A percentile compares a stretch with the other conserved stretches of the same genome.
These are phyloP conservation scores for Colletotrichum lupini DNA, from an alignment of 2,329 filamentous ascomycete species.

Conservation along the genomic window DNA sequence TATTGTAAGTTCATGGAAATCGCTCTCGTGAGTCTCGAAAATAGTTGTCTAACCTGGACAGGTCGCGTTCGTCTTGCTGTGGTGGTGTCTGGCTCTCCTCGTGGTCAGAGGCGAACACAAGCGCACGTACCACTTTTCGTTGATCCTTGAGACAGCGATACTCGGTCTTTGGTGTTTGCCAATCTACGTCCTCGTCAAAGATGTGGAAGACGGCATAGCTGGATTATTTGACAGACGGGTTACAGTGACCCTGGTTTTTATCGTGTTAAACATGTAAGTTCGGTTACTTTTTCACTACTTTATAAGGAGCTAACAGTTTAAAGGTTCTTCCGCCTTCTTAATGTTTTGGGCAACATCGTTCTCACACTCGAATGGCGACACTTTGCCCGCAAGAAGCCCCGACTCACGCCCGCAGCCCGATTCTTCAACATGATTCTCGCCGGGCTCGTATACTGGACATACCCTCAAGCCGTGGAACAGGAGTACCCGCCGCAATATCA, in stretches of 20 bases:
- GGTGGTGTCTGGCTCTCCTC: conserved; percentile 48
- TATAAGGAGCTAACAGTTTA: conserved; percentile 14
- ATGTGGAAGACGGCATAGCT: conserved; percentile 2
- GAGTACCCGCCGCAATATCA: conserved; percentile 43
- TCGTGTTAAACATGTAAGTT: conserved; percentile 52
- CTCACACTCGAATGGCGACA: conserved; percentile 51
- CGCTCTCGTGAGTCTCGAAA: background rate
- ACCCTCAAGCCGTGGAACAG: conserved; percentile 53
- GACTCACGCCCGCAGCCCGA: conserved; percentile 5
- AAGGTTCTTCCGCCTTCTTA: conserved; percentile 52
- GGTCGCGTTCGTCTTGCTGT: conserved; percentile 50
- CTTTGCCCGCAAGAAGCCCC: conserved; percentile 49
- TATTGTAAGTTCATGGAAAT: conserved; percentile 43
- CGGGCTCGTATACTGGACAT: conserved; percentile 53
- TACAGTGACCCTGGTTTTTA: conserved; percentile 47
- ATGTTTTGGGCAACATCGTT: conserved; percentile 50
- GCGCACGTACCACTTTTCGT: conserved; percentile 52
- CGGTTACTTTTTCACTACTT: background rate
- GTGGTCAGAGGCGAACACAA: conserved; percentile 46
- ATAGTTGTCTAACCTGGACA: conserved; percentile 32
- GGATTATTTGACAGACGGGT: conserved; percentile 30
- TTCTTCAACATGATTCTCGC: conserved; percentile 43
- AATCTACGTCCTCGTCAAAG: conserved; percentile 38
- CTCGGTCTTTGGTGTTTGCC: conserved; percentile 45
- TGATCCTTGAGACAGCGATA: conserved; percentile 50